These are phyloP conservation scores for Talaromyces stipitatus DNA, from an alignment of 495 filamentous ascomycete species.

Conservation along the genomic window DNA sequence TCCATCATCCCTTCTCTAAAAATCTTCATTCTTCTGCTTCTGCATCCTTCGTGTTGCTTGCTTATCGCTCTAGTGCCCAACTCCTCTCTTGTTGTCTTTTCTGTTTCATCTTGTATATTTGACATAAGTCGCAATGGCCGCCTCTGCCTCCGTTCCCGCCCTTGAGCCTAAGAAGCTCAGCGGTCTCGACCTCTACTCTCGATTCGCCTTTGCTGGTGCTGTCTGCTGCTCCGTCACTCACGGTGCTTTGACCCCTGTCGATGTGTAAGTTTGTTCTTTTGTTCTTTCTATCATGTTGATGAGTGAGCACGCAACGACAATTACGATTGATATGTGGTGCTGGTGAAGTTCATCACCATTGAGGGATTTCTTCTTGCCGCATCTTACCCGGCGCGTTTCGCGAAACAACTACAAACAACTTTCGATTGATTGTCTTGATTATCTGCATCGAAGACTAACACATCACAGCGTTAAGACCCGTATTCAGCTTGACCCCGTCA, in stretches of 20 bases:
- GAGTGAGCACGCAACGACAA: not conserved
- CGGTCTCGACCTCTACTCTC: constrained; percentile 57
- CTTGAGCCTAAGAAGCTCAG: constrained; percentile 38
- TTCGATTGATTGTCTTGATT: not conserved
- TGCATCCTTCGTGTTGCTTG: not conserved
- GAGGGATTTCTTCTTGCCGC: not conserved
- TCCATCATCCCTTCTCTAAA: constrained; percentile 10
- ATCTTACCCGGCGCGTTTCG: not conserved
- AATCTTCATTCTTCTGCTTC: constrained; percentile 9
- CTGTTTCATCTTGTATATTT: not conserved
- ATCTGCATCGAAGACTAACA: constrained; percentile 1
- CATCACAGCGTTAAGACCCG: constrained; percentile 77
- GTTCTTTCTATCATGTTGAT: too few species aligned
- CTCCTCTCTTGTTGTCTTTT: not conserved
- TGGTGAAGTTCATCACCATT: too few species aligned
- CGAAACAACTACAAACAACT: not conserved
- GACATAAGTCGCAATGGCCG: constrained; percentile 33
- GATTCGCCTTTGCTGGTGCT: constrained; percentile 89
- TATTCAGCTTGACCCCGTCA: constrained; percentile 85
- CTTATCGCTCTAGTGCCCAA: not conserved
- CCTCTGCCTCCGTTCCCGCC: constrained; percentile 23
- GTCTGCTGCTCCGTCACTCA: constrained; percentile 94
- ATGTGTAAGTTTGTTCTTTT: constrained; percentile 82
- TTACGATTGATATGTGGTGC: not conserved
- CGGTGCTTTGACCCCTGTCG: constrained; percentile 84